A percentile compares a stretch with the other conserved stretches of the same genome.
Conservation (phyloP, 495 filamentous ascomycete species). For the Evernia prunastri region DNA sequence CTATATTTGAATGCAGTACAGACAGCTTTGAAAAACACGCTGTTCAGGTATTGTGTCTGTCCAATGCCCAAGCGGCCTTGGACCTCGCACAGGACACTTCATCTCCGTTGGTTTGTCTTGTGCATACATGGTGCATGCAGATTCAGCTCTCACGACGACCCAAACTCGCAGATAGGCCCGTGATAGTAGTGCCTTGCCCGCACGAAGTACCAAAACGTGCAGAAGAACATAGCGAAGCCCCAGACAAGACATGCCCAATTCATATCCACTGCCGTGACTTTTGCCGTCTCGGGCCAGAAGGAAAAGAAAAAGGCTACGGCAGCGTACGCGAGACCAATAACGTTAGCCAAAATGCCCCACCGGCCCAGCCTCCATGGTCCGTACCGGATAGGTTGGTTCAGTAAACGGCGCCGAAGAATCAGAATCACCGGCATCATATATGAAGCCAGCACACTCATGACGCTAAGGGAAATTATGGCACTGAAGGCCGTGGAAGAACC, state of each 20-base stretch:
- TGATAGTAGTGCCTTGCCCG: slow-evolving; percentile 8
- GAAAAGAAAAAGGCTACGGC: slow-evolving; percentile 28
- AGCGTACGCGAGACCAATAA: slow-evolving; percentile 27
- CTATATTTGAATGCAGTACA: not conserved
- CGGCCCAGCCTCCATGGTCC: slow-evolving; percentile 28
- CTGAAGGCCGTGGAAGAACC: slow-evolving; percentile 45
- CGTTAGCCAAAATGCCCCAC: slow-evolving; percentile 28
- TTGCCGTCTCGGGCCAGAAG: slow-evolving; percentile 30
- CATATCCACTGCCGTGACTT: slow-evolving; percentile 30
- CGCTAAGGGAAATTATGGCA: slow-evolving; percentile 38
- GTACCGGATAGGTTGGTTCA: slow-evolving; percentile 25
- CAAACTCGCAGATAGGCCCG: slow-evolving; percentile 4
- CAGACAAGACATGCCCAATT: slow-evolving; percentile 36
- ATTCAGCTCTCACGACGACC: not conserved
- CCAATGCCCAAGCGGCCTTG: not conserved
- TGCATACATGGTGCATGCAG: not conserved
- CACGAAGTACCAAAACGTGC: slow-evolving; percentile 1
- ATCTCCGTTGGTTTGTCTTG: not conserved
- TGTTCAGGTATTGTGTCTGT: not conserved
- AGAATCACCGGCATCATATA: slow-evolving; percentile 34
- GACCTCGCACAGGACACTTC: not conserved
- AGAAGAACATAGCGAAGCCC: not conserved
- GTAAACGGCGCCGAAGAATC: slow-evolving; percentile 13
- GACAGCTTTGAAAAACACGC: not conserved
- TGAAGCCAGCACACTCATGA: slow-evolving; percentile 31